Evolutionary conservation across 176 grass and related monocot genomes (phyloP).

Genomic region (Saccharum officinarum): DNA sequence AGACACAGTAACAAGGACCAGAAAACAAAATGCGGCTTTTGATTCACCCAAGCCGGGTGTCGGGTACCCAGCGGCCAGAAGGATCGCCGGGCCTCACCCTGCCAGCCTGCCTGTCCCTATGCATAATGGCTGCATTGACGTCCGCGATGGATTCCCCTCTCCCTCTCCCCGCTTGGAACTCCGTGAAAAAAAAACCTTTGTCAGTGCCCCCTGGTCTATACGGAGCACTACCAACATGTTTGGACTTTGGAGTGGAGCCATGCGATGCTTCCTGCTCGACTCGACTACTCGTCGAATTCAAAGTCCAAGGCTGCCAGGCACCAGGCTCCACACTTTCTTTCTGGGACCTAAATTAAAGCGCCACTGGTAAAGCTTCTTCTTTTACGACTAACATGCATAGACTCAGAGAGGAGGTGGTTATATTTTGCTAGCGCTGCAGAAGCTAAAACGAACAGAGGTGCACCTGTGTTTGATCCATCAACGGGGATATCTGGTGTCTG

Average conservation of each 20-base stretch:
- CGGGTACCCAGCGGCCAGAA: neutral
- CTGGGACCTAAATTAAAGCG: neutral
- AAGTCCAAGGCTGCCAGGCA: constrained; percentile 21
- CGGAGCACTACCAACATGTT: neutral
- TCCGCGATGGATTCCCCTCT: constrained; percentile 1
- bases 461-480: too few species aligned
- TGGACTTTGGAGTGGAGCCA: too few species aligned
- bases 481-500: too few species aligned
- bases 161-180: neutral
- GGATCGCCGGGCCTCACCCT: neutral
- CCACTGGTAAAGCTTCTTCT: neutral
- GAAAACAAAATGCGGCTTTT: constrained; percentile 25
- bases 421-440: too few species aligned
- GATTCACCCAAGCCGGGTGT: constrained; percentile 13
- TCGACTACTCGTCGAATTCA: neutral
- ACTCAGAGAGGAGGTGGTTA: too few species aligned
- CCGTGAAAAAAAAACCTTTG: neutral
- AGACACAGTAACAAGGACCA: neutral
- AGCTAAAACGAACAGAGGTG: too few species aligned
- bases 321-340: neutral
- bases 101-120: neutral
- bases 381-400: too few species aligned
- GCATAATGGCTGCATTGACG: constrained; percentile 26
- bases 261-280: too few species aligned
- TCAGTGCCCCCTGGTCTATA: neutral